A percentile compares a stretch with the other conserved stretches of the same genome.
Evolutionary conservation across 768 basidiomycete species (phyloP).

Genomic region (Brasilioporus rufonigricans): DNA sequence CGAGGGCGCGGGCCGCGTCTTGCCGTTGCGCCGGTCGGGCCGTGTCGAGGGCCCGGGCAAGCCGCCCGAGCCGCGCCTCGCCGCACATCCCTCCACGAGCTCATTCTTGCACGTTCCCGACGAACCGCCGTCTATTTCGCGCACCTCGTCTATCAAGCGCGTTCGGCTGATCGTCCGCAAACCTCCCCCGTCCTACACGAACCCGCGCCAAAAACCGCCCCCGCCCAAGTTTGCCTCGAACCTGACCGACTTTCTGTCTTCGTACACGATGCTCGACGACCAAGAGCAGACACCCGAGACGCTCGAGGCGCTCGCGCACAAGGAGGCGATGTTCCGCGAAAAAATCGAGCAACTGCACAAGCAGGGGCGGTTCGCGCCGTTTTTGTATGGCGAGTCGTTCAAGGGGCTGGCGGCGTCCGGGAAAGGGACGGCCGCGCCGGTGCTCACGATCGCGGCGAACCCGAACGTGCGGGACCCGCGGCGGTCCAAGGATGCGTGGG

Average conservation of each 20-base stretch:
- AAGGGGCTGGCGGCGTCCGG: conserved; percentile 4
- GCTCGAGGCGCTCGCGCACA: conserved; percentile 36
- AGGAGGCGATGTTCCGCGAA: conserved; percentile 45
- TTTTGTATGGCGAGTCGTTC: conserved; percentile 34
- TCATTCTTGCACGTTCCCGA: background rate
- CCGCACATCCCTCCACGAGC: background rate
- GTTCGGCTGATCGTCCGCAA: conserved; percentile 63
- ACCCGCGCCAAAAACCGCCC: conserved; percentile 66
- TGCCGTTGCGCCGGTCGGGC: conserved; percentile 19
- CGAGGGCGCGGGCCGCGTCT: conserved; percentile 1
- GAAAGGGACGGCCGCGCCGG: conserved; percentile 9
- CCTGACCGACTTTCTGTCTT: conserved; percentile 54
- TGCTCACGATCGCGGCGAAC: conserved; percentile 10
- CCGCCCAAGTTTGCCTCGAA: conserved; percentile 51
- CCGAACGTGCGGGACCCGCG: conserved; percentile 22
- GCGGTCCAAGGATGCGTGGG: conserved; percentile 52
- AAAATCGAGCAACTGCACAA: conserved; percentile 42
- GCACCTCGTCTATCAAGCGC: conserved; percentile 47
- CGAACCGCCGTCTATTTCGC: conserved; percentile 6
- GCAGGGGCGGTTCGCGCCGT: conserved; percentile 46
- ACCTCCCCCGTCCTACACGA: conserved; percentile 58
- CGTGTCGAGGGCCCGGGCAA: conserved; percentile 18
- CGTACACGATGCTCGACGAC: conserved; percentile 56
- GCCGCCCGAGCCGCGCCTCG: conserved; percentile 1
- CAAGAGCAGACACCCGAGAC: conserved; percentile 43